These are phyloP conservation scores for Colletotrichum filicis DNA, from an alignment of 2,329 filamentous ascomycete genomes.

Conservation along the genomic window DNA sequence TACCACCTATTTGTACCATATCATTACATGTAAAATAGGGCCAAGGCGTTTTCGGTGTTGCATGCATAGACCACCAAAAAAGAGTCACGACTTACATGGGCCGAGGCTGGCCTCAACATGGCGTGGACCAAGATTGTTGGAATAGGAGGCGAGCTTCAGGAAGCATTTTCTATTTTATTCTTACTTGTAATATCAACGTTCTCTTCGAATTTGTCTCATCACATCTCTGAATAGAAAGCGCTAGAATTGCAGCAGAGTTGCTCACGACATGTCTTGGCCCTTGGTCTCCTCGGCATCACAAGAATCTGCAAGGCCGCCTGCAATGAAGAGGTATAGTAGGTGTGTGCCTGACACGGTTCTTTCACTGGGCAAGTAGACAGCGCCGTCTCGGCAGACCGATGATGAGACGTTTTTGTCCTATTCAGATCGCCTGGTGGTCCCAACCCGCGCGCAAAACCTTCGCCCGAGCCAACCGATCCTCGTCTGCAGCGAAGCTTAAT, in stretches of 20 bases:
- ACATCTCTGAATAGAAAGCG: not conserved
- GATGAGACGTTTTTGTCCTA: not conserved
- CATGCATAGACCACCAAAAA: not conserved
- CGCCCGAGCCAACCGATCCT: conserved; percentile 23
- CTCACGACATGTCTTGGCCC: not conserved
- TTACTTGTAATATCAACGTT: not conserved
- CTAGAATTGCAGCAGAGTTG: not conserved
- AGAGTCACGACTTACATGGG: conserved; percentile 5
- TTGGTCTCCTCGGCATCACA: not conserved
- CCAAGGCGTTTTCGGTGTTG: not conserved
- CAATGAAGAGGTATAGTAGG: no score
- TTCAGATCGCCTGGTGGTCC: conserved; percentile 11
- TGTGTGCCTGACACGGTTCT: not conserved
- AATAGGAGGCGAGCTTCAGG: not conserved
- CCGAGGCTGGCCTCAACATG: conserved; percentile 33
- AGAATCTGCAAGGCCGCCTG: not conserved
- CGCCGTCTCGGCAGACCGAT: not conserved
- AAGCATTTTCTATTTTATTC: not conserved
- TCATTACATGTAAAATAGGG: conserved; percentile 2
- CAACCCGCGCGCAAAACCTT: not conserved
- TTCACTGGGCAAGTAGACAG: not conserved
- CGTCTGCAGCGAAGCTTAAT: conserved; percentile 2
- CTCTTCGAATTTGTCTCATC: not conserved
- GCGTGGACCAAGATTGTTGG: not conserved
- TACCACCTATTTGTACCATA: not conserved